Evolutionary conservation across 1,284 basidiomycete species (phyloP).

Genomic region (Violaceomyces palustris): DNA sequence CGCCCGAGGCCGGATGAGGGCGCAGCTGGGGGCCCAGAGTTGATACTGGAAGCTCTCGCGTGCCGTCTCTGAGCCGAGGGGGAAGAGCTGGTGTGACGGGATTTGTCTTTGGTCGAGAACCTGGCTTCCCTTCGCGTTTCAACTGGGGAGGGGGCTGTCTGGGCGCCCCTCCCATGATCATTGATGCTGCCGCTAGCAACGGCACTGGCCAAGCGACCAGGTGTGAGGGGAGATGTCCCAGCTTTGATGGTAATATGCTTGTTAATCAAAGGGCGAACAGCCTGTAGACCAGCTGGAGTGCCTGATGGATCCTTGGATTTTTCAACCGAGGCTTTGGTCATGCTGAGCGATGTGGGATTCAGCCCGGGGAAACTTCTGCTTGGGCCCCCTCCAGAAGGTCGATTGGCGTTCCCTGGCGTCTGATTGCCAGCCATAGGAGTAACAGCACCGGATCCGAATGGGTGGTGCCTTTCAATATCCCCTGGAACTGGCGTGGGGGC

Average conservation of each 20-base stretch:
- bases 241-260: too few species aligned
- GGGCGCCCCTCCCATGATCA: conserved; percentile 32
- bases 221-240: too few species aligned
- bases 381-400: conserved; percentile 12
- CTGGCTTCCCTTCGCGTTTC: conserved; percentile 1
- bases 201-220: conserved; percentile 24
- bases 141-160: conserved; percentile 1
- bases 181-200: conserved; percentile 25
- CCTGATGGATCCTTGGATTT: too few species aligned
- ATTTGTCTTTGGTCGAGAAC: too few species aligned
- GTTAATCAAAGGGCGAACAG: not conserved
- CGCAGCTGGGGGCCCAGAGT: conserved; percentile 19
- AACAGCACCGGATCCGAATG: conserved; percentile 45
- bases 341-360: conserved; percentile 22
- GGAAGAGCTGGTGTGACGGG: too few species aligned
- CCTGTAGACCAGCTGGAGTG: not conserved
- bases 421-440: conserved; percentile 37
- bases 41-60: not conserved
- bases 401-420: conserved; percentile 29
- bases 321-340: conserved; percentile 15
- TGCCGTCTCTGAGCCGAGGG: conserved; percentile 14
- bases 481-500: conserved; percentile 13
- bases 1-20: conserved; percentile 27
- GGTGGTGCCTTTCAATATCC: conserved; percentile 37
- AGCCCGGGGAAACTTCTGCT: conserved; percentile 4